Base-by-base conservation (phyloP, 139 green algal genomes). In the Closterium sp. region DNA sequence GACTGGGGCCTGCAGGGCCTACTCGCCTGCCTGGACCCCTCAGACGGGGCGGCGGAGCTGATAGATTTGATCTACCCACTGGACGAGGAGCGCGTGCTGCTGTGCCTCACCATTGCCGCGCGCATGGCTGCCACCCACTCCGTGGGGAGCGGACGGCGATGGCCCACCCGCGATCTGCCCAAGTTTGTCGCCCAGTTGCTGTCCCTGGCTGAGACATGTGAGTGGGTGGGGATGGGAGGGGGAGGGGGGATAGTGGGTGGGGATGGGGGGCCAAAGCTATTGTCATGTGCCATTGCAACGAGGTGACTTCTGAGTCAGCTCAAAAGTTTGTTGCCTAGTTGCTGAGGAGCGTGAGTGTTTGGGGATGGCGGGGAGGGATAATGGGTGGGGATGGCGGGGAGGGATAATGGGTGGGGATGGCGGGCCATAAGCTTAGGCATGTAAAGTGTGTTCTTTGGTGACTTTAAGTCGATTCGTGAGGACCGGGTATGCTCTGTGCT, bases 121-220 rank as follows among this genome's bases (percentile, higher is more conserved):
- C 85, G 85, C 85, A 87, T 87, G 85, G 85, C 85, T 87, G 85
- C 85, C 85, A 87, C 85, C 2, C 28, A 31, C 85, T 27, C 62
- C 62, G 62, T 79, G 62, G 85, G 85, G 19, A 31, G 28, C 28
- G 85, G 85, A 9, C 85, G 85, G 19, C 24, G 28, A 31, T 87
- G 85, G 85, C 85, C 85, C 13, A 87, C 85, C 21, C 21, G 85
- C 0, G 85, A 87, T 24, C 85, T 31, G 28, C 85, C 28, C 21
- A 87, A 87, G 28, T 87, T 87, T 24, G 28, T 87, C 22, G 85
- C 85, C n/a, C 21, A 87, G 85, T 24, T 87, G n/a, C 85, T 87
- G 21, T 31, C 28, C 2, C 85, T 87, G n/a, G 85, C 85, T 5
- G 85, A 87, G 28, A 19, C n/a, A 7, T 87, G 85, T 87, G 28